Evolutionary conservation across 441 rosid genomes (phyloP).

Genomic region (Gossypium aridum): DNA sequence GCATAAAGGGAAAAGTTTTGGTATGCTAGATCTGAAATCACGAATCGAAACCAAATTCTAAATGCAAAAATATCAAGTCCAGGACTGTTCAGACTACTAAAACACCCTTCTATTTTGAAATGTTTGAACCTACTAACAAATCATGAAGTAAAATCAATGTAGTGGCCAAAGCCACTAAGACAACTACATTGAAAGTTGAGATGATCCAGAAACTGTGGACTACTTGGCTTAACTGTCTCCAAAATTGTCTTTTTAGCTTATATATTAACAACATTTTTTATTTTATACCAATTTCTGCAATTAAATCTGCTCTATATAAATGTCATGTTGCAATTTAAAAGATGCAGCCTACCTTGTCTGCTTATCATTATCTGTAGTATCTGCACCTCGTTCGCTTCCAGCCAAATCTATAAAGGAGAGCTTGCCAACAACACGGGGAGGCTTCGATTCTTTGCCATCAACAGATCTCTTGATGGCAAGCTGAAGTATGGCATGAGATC

Average conservation of each 20-base stretch:
- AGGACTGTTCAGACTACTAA: neutral
- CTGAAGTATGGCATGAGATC: slow-evolving; percentile 99
- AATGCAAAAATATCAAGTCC: neutral
- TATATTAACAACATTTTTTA: neutral
- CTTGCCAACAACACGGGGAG: slow-evolving; percentile 87
- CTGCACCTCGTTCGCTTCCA: slow-evolving; percentile 99
- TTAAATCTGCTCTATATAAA: neutral
- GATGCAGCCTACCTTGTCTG: slow-evolving; percentile 66
- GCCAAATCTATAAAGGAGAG: slow-evolving; percentile 98
- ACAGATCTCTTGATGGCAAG: slow-evolving; percentile 83
- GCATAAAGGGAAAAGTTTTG: neutral
- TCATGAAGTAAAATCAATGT: neutral
- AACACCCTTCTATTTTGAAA: neutral
- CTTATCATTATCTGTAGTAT: slow-evolving; percentile 96
- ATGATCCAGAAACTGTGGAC: neutral
- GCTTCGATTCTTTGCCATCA: slow-evolving; percentile 73
- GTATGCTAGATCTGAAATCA: neutral
- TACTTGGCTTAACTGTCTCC: neutral
- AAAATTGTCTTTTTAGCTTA: neutral
- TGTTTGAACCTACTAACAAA: neutral
- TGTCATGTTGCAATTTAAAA: neutral
- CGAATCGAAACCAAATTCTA: neutral
- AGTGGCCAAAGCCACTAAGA: neutral
- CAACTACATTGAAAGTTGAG: neutral
- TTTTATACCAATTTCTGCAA: neutral